Evolutionary conservation across 2,329 filamentous ascomycete genomes (phyloP).

Genomic region (Neonectria neomacrospora): DNA sequence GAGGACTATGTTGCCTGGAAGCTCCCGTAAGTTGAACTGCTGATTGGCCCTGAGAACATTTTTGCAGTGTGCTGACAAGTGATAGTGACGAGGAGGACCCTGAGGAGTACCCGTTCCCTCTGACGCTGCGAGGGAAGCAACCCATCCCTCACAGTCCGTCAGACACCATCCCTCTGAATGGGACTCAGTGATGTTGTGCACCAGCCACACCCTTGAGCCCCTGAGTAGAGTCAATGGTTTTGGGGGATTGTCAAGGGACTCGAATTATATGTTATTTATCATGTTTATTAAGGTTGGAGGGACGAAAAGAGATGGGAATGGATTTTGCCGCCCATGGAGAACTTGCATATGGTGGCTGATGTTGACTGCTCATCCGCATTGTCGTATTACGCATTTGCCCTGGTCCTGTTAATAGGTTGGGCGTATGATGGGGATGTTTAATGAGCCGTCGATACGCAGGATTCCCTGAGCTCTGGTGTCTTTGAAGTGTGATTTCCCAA

Average conservation of each 20-base stretch:
- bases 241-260: background rate
- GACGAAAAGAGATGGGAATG: slow-evolving; percentile 21
- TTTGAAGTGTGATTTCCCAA: background rate
- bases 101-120: slow-evolving; percentile 72
- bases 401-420: slow-evolving; percentile 22
- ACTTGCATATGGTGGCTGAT: slow-evolving; percentile 22
- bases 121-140: slow-evolving; percentile 67
- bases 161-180: slow-evolving; percentile 42
- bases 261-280: slow-evolving; percentile 15
- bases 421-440: slow-evolving; percentile 23
- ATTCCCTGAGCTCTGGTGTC: background rate
- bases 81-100: slow-evolving; percentile 90
- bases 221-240: background rate
- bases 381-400: slow-evolving; percentile 16
- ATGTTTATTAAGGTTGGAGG: slow-evolving; percentile 15
- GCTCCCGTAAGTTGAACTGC: slow-evolving; percentile 79
- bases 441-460: slow-evolving; percentile 17
- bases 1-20: slow-evolving; percentile 99
- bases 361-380: slow-evolving; percentile 22
- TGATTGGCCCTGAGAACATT: background rate
- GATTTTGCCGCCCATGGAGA: slow-evolving; percentile 15
- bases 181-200: slow-evolving; percentile 19
- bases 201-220: background rate
- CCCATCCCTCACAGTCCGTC: slow-evolving; percentile 44
- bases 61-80: slow-evolving; percentile 33